Evolutionary conservation across 139 green algal species (phyloP), one percentile per base, ranked within the genome.

Genomic region (Axilococcus clingmanii): DNA sequence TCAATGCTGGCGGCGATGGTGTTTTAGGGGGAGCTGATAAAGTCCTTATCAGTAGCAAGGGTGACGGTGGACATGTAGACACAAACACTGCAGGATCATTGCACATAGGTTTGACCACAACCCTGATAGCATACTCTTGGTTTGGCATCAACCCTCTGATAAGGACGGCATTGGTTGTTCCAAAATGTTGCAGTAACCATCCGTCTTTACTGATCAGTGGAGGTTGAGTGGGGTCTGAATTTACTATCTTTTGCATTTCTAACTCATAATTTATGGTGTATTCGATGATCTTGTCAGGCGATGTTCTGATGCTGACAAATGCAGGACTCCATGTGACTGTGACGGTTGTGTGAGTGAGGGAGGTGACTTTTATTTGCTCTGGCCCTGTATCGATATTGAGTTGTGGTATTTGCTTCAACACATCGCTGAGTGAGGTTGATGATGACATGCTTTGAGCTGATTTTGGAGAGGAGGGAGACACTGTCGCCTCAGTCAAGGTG

Each of bases 121-220:
- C 41, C 4, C 73, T 40, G 28, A 69, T 57, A 6, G 66, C 76
- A 22, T 84, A 84, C 5, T 47, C 57, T 7, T 70, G 41, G 2
- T 74, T 74, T 8, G 76, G 67, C 4, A 66, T 63, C 45, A 84
- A 35, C 1, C 60, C 54, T 25, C 53, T 61, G 19, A 83, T 68
- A 68, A 81, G 69, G 32, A 59, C 58, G 33, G 57, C 59, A 6
- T 49, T 50, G 9, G 63, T 59, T n/a, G 57, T 30, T 19, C 58
- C 63, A 25, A 24, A 47, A 29, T 72, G 71, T 43, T 62, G 48
- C 14, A 49, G 45, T 23, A n/a, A 43, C 61, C 61, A 70, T 12
- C 61, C n/a, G 14, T 70, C 53, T 9, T 60, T 25, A 17, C 24
- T 45, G 4, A 55, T 31, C 12, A 31, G 27, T 46, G n/a, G 12